Conservation (phyloP, 2,329 filamentous ascomycete species). For the Huntiella abstrusa region DNA sequence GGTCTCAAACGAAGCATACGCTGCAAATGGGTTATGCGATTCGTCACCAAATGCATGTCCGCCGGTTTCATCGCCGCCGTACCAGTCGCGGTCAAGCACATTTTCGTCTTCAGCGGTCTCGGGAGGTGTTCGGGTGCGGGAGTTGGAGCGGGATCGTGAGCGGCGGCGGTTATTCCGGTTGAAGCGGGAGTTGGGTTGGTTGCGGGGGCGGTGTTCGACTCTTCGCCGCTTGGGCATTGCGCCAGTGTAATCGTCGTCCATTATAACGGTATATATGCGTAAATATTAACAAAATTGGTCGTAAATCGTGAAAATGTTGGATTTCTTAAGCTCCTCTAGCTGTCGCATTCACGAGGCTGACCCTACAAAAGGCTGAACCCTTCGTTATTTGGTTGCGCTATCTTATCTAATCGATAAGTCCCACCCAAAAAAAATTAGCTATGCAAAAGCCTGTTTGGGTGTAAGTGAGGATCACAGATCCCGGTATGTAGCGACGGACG, state of each 20-base stretch:
- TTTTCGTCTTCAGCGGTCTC: slow-evolving; percentile 45
- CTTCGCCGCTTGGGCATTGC: slow-evolving; percentile 23
- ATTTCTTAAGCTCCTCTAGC: not conserved
- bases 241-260: slow-evolving; percentile 18
- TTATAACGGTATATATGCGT: not conserved
- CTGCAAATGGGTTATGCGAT: slow-evolving; percentile 77
- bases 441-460: not conserved
- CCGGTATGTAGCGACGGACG: too few species aligned
- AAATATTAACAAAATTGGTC: not conserved
- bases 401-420: slow-evolving; percentile 11
- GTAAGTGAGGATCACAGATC: too few species aligned
- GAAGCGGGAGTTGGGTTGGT: slow-evolving; percentile 17
- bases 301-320: not conserved
- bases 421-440: not conserved
- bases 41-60: slow-evolving; percentile 76
- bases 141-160: slow-evolving; percentile 20
- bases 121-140: slow-evolving; percentile 21
- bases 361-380: slow-evolving; percentile 6
- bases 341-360: not conserved
- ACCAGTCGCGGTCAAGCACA: slow-evolving; percentile 82
- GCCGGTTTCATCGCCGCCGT: slow-evolving; percentile 67
- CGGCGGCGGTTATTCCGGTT: slow-evolving; percentile 17
- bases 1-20: slow-evolving; percentile 51
- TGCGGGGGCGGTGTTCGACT: slow-evolving; percentile 17
- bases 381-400: not conserved